These are phyloP conservation scores for Alloascoidea hylecoeti DNA, from an alignment of 805 yeast genomes.

Conservation along the genomic window DNA sequence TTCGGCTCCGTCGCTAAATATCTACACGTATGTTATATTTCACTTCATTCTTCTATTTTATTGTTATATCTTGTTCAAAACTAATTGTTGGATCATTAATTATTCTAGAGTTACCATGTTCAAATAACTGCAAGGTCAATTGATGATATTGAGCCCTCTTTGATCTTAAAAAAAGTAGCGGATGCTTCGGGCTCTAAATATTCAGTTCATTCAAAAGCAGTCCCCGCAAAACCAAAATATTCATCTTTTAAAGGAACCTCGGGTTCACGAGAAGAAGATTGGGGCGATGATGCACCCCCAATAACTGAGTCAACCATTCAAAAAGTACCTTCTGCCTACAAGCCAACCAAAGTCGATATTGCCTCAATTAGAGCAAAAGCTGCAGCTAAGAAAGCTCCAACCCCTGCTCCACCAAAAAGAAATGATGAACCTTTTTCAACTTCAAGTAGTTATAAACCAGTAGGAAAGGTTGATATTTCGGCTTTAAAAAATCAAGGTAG, in stretches of 20 bases:
- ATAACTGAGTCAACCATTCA: constrained; percentile 16
- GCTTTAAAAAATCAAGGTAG: constrained; percentile 15
- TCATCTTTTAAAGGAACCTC: constrained; percentile 17
- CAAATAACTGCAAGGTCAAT: constrained; percentile 93
- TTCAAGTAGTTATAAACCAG: constrained; percentile 17
- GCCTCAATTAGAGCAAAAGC: constrained; percentile 33
- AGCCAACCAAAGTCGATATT: constrained; percentile 51
- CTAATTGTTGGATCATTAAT: no score
- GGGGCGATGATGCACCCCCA: constrained; percentile 48
- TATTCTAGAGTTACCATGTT: constrained; percentile 75
- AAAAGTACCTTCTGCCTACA: constrained; percentile 45
- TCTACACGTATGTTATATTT: constrained; percentile 12
- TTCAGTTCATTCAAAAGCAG: constrained; percentile 38
- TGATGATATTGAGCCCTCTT: constrained; percentile 76
- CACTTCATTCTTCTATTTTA: constrained; percentile 38
- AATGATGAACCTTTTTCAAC: constrained; percentile 7
- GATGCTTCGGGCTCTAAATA: constrained; percentile 96
- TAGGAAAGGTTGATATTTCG: constrained; percentile 18
- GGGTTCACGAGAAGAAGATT: constrained; percentile 37
- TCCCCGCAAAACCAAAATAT: constrained; percentile 19
- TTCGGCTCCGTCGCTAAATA: constrained; percentile 21
- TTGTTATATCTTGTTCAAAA: constrained; percentile 67
- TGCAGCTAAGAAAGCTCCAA: constrained; percentile 15
- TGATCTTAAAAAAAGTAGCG: constrained; percentile 60
- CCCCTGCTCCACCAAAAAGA: constrained; percentile 5